A percentile compares a stretch with the other conserved stretches of the same genome.
Evolutionary conservation across 2,329 filamentous ascomycete species (phyloP).

Genomic region (Colletotrichum sp.): DNA sequence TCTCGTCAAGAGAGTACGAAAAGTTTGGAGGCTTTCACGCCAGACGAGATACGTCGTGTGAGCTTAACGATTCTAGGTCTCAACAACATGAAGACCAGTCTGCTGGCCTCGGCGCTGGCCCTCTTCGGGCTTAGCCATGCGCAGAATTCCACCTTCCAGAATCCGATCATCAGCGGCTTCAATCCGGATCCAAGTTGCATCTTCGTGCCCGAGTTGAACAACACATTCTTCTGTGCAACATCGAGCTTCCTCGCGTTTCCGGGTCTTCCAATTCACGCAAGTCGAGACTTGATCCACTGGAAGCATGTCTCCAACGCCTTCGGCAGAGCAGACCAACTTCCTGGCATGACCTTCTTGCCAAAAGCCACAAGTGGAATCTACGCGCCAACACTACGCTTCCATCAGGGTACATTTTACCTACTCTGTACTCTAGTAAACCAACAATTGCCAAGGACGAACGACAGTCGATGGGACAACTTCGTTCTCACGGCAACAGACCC

Average conservation of each 20-base stretch:
- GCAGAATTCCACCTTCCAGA: slow-evolving; percentile 33
- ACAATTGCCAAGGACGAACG: not conserved
- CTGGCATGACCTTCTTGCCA: slow-evolving; percentile 32
- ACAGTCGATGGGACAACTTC: slow-evolving; percentile 17
- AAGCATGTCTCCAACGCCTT: slow-evolving; percentile 46
- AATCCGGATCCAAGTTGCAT: slow-evolving; percentile 53
- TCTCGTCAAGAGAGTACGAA: not conserved
- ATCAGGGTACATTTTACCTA: slow-evolving; percentile 47
- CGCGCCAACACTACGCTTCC: slow-evolving; percentile 50
- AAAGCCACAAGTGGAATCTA: slow-evolving; percentile 45
- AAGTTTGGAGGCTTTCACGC: not conserved
- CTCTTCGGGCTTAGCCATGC: not conserved
- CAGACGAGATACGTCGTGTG: too few relatives aligned
- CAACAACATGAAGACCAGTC: too few relatives aligned
- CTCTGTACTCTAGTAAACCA: slow-evolving; percentile 37
- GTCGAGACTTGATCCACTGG: slow-evolving; percentile 56
- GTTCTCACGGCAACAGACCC: slow-evolving; percentile 22
- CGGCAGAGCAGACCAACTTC: slow-evolving; percentile 45
- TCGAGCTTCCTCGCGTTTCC: slow-evolving; percentile 60
- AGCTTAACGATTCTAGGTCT: too few relatives aligned
- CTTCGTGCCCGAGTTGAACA: slow-evolving; percentile 39
- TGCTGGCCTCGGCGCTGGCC: not conserved
- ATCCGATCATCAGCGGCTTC: slow-evolving; percentile 55
- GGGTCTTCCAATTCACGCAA: slow-evolving; percentile 56
- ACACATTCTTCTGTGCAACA: slow-evolving; percentile 56